These are phyloP conservation scores for Pistacia atlantica DNA, from an alignment of 345 rosid species.

Conservation along the genomic window DNA sequence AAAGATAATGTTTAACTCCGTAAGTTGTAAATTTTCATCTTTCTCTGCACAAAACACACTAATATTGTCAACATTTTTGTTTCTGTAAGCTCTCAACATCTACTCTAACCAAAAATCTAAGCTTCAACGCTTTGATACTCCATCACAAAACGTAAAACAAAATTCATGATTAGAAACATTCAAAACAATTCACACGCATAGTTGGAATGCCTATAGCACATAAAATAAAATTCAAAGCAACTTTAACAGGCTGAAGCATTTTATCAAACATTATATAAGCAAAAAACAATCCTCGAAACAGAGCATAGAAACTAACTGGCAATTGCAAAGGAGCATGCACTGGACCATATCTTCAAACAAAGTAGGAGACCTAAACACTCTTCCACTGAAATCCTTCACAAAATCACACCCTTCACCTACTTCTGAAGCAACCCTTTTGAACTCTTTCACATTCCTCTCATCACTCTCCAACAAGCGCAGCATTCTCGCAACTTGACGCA, in stretches of 20 bases:
- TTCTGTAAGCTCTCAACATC: too few species aligned
- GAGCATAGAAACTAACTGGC: conserved; percentile 31
- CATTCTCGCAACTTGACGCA: conserved; percentile 53
- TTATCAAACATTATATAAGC: conserved; percentile 1
- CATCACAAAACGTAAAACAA: too few species aligned
- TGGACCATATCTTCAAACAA: conserved; percentile 65
- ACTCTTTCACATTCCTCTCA: conserved; percentile 34
- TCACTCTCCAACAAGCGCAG: conserved; percentile 44
- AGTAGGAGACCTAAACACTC: conserved; percentile 61
- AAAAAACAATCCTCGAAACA: not conserved
- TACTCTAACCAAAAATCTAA: too few species aligned
- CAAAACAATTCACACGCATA: too few species aligned
- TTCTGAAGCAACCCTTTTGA: conserved; percentile 24
- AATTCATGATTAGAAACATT: too few species aligned
- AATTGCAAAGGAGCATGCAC: conserved; percentile 58
- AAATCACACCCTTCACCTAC: not conserved
- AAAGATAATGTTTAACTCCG: too few species aligned
- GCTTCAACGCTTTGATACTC: conserved; percentile 1
- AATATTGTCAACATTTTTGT: too few species aligned
- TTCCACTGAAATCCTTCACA: conserved; percentile 40
- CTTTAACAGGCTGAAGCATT: not conserved
- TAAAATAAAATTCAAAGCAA: too few species aligned
- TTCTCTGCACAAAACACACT: too few species aligned
- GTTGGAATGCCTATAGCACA: too few species aligned
- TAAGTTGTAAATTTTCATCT: too few species aligned